Conservation (phyloP, 495 filamentous ascomycete genomes). For the Sphaerosporella brunnea region DNA sequence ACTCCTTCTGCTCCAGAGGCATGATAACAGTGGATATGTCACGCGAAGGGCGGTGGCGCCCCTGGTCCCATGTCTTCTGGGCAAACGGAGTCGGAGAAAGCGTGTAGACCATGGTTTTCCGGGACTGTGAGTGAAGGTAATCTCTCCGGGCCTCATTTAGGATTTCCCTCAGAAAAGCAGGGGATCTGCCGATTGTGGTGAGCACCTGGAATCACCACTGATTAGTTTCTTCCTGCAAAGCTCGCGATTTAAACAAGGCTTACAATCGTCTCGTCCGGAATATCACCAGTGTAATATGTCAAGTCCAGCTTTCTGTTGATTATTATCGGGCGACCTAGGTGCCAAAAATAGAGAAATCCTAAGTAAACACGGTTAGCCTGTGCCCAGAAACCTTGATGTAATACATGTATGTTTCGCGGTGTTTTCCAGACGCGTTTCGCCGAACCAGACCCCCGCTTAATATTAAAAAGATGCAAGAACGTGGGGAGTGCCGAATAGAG, state of each 20-base stretch:
- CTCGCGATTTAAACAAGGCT: conserved; percentile 2
- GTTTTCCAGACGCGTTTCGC: no score
- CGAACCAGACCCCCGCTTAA: no score
- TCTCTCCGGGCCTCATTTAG: conserved; percentile 39
- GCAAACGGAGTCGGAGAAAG: conserved; percentile 23
- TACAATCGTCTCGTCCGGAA: conserved; percentile 26
- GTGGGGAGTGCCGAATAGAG: neutral
- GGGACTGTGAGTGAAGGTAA: conserved; percentile 22
- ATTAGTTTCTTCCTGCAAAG: conserved; percentile 5
- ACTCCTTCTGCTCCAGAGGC: conserved; percentile 49
- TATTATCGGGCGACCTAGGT: conserved; percentile 21
- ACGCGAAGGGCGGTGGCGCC: conserved; percentile 33
- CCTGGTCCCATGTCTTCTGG: conserved; percentile 25
- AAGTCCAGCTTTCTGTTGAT: conserved; percentile 25
- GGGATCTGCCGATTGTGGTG: conserved; percentile 41
- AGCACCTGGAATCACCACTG: conserved; percentile 12
- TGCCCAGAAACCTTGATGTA: no score
- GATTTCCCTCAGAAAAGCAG: conserved; percentile 46
- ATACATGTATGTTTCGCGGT: no score
- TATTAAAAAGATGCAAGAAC: no score
- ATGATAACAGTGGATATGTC: conserved; percentile 53
- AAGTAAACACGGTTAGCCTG: neutral
- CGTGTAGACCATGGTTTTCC: conserved; percentile 26
- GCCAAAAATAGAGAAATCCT: conserved; percentile 25
- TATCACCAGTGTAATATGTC: conserved; percentile 22